Evolutionary conservation across 176 grass and related monocot genomes (phyloP).

Genomic region (Rhynchospora tenuis): DNA sequence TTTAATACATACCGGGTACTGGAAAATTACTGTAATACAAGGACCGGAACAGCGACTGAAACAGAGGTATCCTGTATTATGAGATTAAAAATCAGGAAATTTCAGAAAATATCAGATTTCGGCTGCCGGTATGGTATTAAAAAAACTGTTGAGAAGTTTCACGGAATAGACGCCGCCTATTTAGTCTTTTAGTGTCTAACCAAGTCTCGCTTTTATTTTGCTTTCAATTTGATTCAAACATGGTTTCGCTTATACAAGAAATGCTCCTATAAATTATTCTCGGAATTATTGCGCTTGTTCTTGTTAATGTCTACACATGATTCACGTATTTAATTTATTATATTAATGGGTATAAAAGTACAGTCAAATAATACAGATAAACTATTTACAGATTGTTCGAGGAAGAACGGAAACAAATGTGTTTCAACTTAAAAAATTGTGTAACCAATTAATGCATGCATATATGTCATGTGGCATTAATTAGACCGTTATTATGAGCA

Average conservation of each 20-base stretch:
- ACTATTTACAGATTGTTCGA: neutral
- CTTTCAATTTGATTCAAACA: neutral
- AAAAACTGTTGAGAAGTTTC: too few species aligned
- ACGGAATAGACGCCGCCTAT: too few species aligned
- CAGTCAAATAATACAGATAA: neutral
- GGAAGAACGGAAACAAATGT: neutral
- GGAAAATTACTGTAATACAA: too few species aligned
- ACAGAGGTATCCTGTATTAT: too few species aligned
- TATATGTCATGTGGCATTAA: conserved; percentile 6
- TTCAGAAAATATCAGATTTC: too few species aligned
- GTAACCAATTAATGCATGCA: conserved; percentile 7
- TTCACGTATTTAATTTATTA: neutral
- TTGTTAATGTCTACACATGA: neutral
- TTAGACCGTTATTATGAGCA: conserved; percentile 1
- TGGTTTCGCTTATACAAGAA: neutral
- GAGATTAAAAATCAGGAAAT: too few species aligned
- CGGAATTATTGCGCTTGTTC: neutral
- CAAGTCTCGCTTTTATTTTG: too few species aligned
- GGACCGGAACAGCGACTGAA: too few species aligned
- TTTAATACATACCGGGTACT: too few species aligned
- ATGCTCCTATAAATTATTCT: neutral
- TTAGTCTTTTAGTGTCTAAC: too few species aligned
- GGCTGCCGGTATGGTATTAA: too few species aligned
- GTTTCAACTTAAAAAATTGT: neutral
- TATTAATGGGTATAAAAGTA: neutral